Evolutionary conservation across 2,329 filamentous ascomycete species (phyloP).

Genomic region (Ascochyta fabae): DNA sequence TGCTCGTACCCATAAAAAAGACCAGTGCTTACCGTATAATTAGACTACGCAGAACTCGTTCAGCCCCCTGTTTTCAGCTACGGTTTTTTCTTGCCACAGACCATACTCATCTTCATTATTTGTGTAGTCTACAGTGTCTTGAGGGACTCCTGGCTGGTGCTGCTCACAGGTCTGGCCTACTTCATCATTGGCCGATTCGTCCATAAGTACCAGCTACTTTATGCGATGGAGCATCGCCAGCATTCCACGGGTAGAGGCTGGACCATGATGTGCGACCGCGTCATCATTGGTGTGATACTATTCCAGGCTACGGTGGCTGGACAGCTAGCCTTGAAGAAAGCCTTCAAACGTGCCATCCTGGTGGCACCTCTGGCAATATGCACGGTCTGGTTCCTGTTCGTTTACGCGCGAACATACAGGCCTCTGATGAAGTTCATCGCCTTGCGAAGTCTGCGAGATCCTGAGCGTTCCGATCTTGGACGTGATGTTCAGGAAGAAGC

Average conservation of each 20-base stretch:
- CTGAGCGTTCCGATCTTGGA: constrained; percentile 59
- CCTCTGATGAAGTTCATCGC: constrained; percentile 93
- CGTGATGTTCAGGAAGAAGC: constrained; percentile 54
- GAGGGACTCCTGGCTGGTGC: constrained; percentile 77
- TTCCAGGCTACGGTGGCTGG: constrained; percentile 93
- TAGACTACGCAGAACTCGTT: constrained; percentile 80
- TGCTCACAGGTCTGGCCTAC: constrained; percentile 82
- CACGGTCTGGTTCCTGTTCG: constrained; percentile 89
- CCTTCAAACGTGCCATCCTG: constrained; percentile 74
- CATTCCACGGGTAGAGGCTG: constrained; percentile 93
- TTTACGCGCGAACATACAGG: constrained; percentile 80
- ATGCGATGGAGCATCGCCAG: constrained; percentile 97
- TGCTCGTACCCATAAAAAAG: neutral
- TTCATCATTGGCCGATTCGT: constrained; percentile 84
- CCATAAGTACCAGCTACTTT: constrained; percentile 96
- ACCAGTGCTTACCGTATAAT: constrained; percentile 3
- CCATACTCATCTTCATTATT: constrained; percentile 90
- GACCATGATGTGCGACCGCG: constrained; percentile 94
- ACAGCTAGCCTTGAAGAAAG: constrained; percentile 75
- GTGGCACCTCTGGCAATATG: constrained; percentile 77
- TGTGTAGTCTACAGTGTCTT: constrained; percentile 94
- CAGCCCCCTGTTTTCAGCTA: constrained; percentile 91
- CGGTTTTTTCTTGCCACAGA: constrained; percentile 92
- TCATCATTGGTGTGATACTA: constrained; percentile 83
- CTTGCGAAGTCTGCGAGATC: constrained; percentile 77